These are phyloP conservation scores for Aaosphaeria arxii DNA, from an alignment of 2,329 filamentous ascomycete species.

Conservation along the genomic window DNA sequence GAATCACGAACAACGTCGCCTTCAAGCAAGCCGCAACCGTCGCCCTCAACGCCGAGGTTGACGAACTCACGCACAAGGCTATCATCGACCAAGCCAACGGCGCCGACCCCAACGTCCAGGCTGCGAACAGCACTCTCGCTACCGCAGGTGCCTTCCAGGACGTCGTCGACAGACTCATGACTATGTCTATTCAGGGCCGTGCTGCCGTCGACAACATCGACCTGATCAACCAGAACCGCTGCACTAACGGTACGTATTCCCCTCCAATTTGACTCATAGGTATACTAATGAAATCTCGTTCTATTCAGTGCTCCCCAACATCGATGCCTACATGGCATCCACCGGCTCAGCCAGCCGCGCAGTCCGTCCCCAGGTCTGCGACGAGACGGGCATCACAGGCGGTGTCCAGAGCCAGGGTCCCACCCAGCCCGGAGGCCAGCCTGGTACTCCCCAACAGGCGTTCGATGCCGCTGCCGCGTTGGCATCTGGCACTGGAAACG, in stretches of 20 bases:
- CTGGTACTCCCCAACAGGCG: slow-evolving; percentile 28
- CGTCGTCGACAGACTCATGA: slow-evolving; percentile 37
- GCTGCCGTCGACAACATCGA: slow-evolving; percentile 31
- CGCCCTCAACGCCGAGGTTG: slow-evolving; percentile 37
- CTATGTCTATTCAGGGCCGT: slow-evolving; percentile 33
- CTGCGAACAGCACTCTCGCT: slow-evolving; percentile 36
- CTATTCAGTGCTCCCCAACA: slow-evolving; percentile 29
- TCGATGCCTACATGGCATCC: slow-evolving; percentile 35
- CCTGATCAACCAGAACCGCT: slow-evolving; percentile 37
- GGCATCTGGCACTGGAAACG: slow-evolving; percentile 26
- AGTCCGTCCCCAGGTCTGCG: slow-evolving; percentile 28
- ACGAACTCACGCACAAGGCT: slow-evolving; percentile 38
- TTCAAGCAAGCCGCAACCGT: slow-evolving; percentile 37
- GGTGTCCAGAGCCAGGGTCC: slow-evolving; percentile 29
- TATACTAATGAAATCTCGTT: background rate
- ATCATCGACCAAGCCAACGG: slow-evolving; percentile 30
- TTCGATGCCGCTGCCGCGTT: slow-evolving; percentile 27
- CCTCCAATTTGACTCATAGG: slow-evolving; percentile 1
- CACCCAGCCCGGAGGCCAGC: slow-evolving; percentile 25
- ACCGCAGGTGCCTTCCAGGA: slow-evolving; percentile 37
- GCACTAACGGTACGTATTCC: slow-evolving; percentile 24
- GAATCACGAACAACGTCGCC: slow-evolving; percentile 30
- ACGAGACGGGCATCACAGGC: slow-evolving; percentile 31
- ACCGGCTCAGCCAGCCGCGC: slow-evolving; percentile 27
- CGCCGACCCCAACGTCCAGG: slow-evolving; percentile 24